A percentile compares a stretch with the other conserved stretches of the same genome.
Conservation (phyloP, 139 green algal genomes). For the Dunaliella primolecta region DNA sequence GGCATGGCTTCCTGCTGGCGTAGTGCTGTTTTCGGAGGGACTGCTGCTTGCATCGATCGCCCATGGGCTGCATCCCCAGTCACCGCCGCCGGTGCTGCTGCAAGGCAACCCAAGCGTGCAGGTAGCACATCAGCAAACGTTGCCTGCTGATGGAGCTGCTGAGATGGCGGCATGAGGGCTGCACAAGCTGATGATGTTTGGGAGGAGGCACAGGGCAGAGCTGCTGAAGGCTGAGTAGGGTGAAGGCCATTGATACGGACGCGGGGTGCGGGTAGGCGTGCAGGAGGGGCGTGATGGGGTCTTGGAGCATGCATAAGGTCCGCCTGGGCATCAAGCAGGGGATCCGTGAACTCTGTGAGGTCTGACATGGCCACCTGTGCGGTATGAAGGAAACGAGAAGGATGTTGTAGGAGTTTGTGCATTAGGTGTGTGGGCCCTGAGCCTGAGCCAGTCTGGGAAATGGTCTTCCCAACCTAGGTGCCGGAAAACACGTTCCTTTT, state of each 20-base stretch:
- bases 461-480: neutral
- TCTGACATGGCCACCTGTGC: neutral
- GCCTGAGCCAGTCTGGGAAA: neutral
- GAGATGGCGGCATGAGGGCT: neutral
- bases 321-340: neutral
- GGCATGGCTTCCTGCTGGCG: too few species aligned
- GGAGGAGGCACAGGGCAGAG: too few species aligned
- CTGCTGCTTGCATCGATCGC: neutral
- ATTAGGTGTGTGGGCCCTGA: neutral
- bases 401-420: too few species aligned
- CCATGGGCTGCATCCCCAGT: neutral
- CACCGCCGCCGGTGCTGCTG: too few species aligned
- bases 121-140: too few species aligned
- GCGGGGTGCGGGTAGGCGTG: neutral
- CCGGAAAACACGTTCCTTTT: neutral
- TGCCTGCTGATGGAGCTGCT: neutral
- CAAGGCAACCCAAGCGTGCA: too few species aligned
- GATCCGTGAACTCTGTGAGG: neutral
- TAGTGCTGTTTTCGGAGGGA: neutral
- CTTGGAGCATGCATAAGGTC: neutral
- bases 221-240: neutral
- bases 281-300: neutral
- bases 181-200: neutral
- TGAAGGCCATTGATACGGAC: neutral
- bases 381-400: too few species aligned